These are phyloP conservation scores for Psilocybe cubensis DNA, from an alignment of 768 basidiomycete species.

Conservation along the genomic window DNA sequence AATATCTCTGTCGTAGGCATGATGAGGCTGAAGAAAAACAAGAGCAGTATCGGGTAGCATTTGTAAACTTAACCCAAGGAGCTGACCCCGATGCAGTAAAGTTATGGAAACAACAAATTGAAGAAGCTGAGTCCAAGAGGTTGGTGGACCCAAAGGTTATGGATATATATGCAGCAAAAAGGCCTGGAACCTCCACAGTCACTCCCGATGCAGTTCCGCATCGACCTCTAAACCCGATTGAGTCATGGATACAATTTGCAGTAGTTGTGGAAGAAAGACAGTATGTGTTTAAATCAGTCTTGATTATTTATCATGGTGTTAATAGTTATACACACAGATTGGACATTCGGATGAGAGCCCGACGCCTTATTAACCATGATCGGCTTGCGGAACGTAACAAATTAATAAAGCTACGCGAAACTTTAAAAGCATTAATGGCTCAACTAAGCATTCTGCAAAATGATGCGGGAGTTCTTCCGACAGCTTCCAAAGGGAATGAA, in stretches of 20 bases:
- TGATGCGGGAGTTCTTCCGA: no score
- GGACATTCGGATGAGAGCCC: not conserved
- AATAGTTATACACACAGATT: not conserved
- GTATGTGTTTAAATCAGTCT: not conserved
- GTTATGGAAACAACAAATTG: not conserved
- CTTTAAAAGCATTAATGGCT: no score
- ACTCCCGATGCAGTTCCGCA: not conserved
- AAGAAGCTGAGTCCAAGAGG: not conserved
- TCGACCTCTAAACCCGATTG: not conserved
- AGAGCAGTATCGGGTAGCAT: not conserved
- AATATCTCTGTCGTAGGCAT: constrained; percentile 1
- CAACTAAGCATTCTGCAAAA: no score
- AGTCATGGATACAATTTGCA: constrained; percentile 5
- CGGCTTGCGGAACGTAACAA: no score
- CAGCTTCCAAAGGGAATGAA: no score
- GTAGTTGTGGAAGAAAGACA: constrained; percentile 10
- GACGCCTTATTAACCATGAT: no score
- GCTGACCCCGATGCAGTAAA: not conserved
- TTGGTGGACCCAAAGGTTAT: constrained; percentile 1
- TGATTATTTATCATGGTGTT: not conserved
- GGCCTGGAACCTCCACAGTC: not conserved
- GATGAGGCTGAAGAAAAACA: not conserved
- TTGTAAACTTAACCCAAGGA: not conserved
- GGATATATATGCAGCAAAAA: no score
- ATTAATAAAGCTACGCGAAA: no score